phyloP scores from a whole-genome alignment of 2,329 filamentous ascomycete species.

The Nemania serpens region DNA sequence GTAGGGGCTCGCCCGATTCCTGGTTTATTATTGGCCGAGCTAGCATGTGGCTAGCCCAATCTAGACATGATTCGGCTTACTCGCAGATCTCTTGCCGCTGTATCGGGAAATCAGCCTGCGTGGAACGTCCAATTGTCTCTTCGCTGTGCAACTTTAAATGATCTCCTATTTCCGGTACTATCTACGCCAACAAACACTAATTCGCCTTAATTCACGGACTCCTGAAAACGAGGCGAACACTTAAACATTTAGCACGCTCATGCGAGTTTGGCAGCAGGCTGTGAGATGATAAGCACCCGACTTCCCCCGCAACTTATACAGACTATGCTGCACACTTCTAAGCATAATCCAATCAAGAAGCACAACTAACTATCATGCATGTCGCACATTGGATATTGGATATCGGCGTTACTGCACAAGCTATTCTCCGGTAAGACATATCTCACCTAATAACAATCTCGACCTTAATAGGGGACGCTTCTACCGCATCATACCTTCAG shows the following conservation, averaged over 20 bases:
- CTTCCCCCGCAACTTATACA: background rate
- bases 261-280: too few relatives aligned
- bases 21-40: background rate
- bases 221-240: background rate
- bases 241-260: too few relatives aligned
- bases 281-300: too few relatives aligned
- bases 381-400: background rate
- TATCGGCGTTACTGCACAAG: background rate
- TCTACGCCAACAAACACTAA: background rate
- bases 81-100: constrained; percentile 2
- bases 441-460: background rate
- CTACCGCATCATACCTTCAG: constrained; percentile 4
- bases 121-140: constrained; percentile 3
- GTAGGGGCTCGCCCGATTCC: constrained; percentile 1
- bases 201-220: background rate
- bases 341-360: background rate
- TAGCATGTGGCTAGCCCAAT: background rate
- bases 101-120: background rate
- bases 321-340: background rate
- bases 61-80: constrained; percentile 9
- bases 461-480: background rate
- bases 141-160: background rate
- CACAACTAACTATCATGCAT: background rate
- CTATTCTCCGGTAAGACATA: background rate
- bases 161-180: background rate